Base-by-base conservation (phyloP, 2,329 filamentous ascomycete species). In the Clonostachys sp. region DNA sequence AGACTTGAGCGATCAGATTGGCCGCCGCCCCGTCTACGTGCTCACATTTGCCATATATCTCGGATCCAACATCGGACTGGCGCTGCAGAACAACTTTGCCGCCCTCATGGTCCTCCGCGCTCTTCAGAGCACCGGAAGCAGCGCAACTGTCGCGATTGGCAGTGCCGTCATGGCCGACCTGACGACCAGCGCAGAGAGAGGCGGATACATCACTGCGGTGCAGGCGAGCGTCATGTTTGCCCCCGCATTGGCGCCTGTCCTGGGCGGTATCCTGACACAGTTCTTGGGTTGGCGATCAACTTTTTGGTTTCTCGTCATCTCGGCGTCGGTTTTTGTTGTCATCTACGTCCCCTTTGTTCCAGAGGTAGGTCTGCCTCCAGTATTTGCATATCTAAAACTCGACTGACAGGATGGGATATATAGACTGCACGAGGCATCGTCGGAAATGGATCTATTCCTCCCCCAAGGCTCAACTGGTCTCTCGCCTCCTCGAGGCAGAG, bases 301-400 rank as follows among this genome's bases (percentile, higher is more conserved):
- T 2, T 81, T 89, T 71, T 94, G 87, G 84, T 90, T 90, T 54
- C 74, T 89, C 38, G 76, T 80, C 18, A 83, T 84, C 17, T 92
- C 35, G 72, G 66, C 41, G 53, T 60, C 57, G 2, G 63, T 67
- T 2, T 64, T 73, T 2, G 56, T 75, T 4, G 36, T 69, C 5
- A 49, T 74, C 1, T 65, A 74, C 24, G 56, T 79, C 8, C 77
- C 74, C 1, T 52, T 58, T 39, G 53, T 59, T 33, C 58, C 57
- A 24, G 57, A 60, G 55, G 53, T 55, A 50, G 38, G 53, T 47
- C 36, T 34, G 17, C 30, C 12, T 36, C 1, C 4, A 30, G 24
- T 30, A 30, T 30, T 30, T 30, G 24, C 9, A 30, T 30, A 10
- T 10, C 4, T 3, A 30, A 30, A 30, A 10, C 24, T 10, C 2